A percentile compares a stretch with the other conserved stretches of the same genome.
phyloP scores from a whole-genome alignment of 345 rosid genomes.

The thale cress (Arabidopsis thaliana) region DNA sequence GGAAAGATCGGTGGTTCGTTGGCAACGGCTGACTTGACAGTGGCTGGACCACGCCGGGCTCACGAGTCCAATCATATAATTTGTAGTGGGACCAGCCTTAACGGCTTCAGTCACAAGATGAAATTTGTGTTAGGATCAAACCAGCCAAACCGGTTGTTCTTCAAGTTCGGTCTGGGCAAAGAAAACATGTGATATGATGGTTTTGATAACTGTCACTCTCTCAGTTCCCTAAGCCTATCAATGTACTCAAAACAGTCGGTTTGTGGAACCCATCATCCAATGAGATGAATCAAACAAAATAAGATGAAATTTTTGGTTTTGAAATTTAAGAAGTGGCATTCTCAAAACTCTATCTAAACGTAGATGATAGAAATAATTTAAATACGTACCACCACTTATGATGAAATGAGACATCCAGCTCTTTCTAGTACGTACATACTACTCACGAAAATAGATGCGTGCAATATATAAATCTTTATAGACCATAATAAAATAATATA shows the following conservation, averaged over 20 bases:
- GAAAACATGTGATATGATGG: slow-evolving; percentile 37
- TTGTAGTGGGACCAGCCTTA: slow-evolving; percentile 35
- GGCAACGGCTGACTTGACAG: slow-evolving; percentile 44
- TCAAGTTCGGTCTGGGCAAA: not conserved
- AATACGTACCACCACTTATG: not conserved
- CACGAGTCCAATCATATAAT: slow-evolving; percentile 41
- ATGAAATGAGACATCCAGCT: not conserved
- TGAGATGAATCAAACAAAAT: not conserved
- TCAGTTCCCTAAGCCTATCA: slow-evolving; percentile 26
- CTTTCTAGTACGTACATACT: slow-evolving; percentile 24
- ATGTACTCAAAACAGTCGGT: slow-evolving; percentile 35
- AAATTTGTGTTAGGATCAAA: slow-evolving; percentile 1
- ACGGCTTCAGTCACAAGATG: slow-evolving; percentile 43
- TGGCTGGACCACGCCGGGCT: slow-evolving; percentile 50
- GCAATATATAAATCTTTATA: slow-evolving; percentile 12
- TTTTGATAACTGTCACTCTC: slow-evolving; percentile 30
- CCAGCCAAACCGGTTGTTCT: slow-evolving; percentile 30
- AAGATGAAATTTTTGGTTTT: not conserved
- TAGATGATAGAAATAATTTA: not conserved
- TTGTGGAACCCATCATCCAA: slow-evolving; percentile 27
- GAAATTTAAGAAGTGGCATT: not conserved
- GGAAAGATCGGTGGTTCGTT: slow-evolving; percentile 40
- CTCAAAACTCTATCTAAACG: not conserved
- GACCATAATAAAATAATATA: slow-evolving; percentile 35
- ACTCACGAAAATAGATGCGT: slow-evolving; percentile 27